phyloP scores from a whole-genome alignment of 2,329 filamentous ascomycete genomes.

The Lecanicillium sp. region DNA sequence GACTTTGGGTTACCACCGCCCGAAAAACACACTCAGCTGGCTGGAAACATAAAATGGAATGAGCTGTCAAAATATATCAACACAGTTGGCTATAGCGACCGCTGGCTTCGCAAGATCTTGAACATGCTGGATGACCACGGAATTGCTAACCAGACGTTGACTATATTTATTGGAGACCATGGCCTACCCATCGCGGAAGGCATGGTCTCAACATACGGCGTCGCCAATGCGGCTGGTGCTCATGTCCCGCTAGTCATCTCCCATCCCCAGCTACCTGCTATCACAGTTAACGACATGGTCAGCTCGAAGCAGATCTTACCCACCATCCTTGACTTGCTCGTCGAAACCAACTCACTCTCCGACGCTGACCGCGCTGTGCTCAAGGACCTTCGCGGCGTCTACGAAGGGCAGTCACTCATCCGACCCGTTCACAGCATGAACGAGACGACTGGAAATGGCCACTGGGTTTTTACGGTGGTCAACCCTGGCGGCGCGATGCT shows the following conservation, averaged over 20 bases:
- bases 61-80: conserved; percentile 30
- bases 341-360: conserved; percentile 27
- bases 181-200: conserved; percentile 27
- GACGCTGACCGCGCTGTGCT: conserved; percentile 20
- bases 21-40: conserved; percentile 20
- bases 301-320: conserved; percentile 28
- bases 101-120: conserved; percentile 27
- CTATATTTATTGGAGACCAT: conserved; percentile 27
- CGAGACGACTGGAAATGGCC: conserved; percentile 20
- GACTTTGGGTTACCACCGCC: conserved; percentile 24
- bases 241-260: conserved; percentile 27
- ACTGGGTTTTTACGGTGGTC: conserved; percentile 21
- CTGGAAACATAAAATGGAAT: conserved; percentile 21
- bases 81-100: conserved; percentile 25
- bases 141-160: conserved; percentile 26
- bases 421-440: conserved; percentile 20
- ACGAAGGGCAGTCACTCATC: conserved; percentile 30
- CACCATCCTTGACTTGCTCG: conserved; percentile 28
- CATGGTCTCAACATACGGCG: conserved; percentile 25
- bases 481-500: conserved; percentile 20
- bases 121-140: conserved; percentile 24
- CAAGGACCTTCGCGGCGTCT: conserved; percentile 24
- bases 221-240: conserved; percentile 25
- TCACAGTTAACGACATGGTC: conserved; percentile 25
- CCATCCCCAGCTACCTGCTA: conserved; percentile 26